Percentiles rank a stretch among this genome's conserved stretches.
Evolutionary conservation across 208 protist species (phyloP).

Genomic region (Dictyostelium gargantuum): DNA sequence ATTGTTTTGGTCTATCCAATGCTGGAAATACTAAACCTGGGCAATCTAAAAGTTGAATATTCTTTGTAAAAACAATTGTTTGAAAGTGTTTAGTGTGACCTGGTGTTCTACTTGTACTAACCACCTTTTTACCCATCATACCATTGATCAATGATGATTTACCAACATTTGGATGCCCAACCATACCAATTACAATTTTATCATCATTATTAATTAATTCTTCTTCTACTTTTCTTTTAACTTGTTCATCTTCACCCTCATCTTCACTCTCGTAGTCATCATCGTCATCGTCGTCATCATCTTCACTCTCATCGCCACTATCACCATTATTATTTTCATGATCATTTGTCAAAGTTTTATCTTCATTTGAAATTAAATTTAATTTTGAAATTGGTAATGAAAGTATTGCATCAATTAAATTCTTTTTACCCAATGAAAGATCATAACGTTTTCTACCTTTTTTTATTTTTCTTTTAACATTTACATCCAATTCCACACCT

Average conservation of each 20-base stretch:
- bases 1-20: conserved; percentile 56
- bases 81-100: conserved; percentile 98
- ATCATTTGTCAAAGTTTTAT: background rate
- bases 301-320: background rate
- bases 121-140: conserved; percentile 94
- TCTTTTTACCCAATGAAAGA: background rate
- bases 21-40: conserved; percentile 94
- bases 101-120: conserved; percentile 88
- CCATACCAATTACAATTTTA: conserved; percentile 71
- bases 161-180: conserved; percentile 90
- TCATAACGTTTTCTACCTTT: conserved; percentile 66
- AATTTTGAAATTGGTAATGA: conserved; percentile 1
- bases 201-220: background rate
- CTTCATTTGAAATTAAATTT: background rate
- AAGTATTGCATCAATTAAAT: conserved; percentile 18
- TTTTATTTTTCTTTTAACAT: conserved; percentile 20
- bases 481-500: background rate
- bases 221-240: background rate
- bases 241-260: background rate
- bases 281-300: conserved; percentile 2
- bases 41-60: conserved; percentile 93
- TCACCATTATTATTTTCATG: background rate
- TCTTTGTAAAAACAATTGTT: conserved; percentile 92
- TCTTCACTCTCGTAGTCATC: background rate
- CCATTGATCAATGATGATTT: conserved; percentile 97